phyloP scores from a whole-genome alignment of 192 early-diverging fungal species.

The Chytriomyces sp. region DNA sequence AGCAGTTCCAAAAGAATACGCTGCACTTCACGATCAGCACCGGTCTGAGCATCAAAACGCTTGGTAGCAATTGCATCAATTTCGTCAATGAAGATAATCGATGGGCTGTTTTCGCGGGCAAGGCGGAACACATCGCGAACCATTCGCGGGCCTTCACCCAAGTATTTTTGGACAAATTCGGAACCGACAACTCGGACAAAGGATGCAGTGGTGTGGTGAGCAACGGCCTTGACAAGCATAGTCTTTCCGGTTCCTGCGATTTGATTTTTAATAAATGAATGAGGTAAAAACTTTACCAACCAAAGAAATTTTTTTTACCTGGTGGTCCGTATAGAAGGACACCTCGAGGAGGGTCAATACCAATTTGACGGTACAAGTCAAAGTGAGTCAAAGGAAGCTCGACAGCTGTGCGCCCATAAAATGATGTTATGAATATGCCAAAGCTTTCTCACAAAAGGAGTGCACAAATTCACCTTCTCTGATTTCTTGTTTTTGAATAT shows the following conservation, averaged over 20 bases:
- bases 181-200: slow-evolving; percentile 97
- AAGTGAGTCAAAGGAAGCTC: slow-evolving; percentile 97
- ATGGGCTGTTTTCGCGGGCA: slow-evolving; percentile 93
- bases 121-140: slow-evolving; percentile 97
- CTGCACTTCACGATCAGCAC: slow-evolving; percentile 96
- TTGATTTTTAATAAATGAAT: not conserved
- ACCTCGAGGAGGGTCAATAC: slow-evolving; percentile 97
- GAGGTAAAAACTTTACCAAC: not conserved
- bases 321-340: slow-evolving; percentile 95
- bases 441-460: slow-evolving; percentile 12
- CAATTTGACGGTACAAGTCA: slow-evolving; percentile 98
- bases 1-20: slow-evolving; percentile 96
- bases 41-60: slow-evolving; percentile 70
- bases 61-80: slow-evolving; percentile 99
- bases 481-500: slow-evolving; percentile 97
- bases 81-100: slow-evolving; percentile 99
- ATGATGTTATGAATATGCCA: not conserved
- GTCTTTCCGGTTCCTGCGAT: slow-evolving; percentile 74
- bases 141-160: slow-evolving; percentile 97
- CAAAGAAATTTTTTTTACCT: slow-evolving; percentile 72
- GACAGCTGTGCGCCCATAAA: slow-evolving; percentile 76
- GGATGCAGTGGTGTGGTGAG: slow-evolving; percentile 96
- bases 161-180: slow-evolving; percentile 98
- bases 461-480: slow-evolving; percentile 40
- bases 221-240: slow-evolving; percentile 95